Conservation (phyloP, 1,284 basidiomycete genomes). For the Apiotrichum gracile region DNA sequence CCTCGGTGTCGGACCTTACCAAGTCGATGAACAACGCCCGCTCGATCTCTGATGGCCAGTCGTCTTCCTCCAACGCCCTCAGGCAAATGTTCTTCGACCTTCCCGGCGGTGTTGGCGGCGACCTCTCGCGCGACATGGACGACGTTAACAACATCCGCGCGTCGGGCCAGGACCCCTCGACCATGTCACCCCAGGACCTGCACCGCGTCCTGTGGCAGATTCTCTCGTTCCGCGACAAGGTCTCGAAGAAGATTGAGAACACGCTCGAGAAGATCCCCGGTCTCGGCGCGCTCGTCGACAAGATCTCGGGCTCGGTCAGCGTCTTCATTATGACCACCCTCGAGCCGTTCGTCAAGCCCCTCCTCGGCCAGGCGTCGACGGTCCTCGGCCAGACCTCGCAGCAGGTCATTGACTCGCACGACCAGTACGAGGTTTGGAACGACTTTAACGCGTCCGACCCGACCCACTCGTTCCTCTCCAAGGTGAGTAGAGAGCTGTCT, state of each 20-base stretch:
- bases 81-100: conserved; percentile 51
- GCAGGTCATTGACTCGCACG: conserved; percentile 70
- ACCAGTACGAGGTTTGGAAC: conserved; percentile 76
- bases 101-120: conserved; percentile 54
- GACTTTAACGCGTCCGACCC: conserved; percentile 73
- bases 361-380: conserved; percentile 66
- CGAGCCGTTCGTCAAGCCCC: conserved; percentile 64
- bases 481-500: conserved; percentile 51
- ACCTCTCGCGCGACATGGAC: conserved; percentile 68
- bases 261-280: conserved; percentile 66
- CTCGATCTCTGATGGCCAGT: conserved; percentile 46
- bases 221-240: conserved; percentile 73
- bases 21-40: conserved; percentile 65
- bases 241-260: conserved; percentile 73
- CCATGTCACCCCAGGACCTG: conserved; percentile 83
- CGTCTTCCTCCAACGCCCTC: conserved; percentile 49
- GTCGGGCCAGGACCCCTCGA: conserved; percentile 60
- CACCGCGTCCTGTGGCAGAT: conserved; percentile 77
- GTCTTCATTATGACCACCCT: conserved; percentile 77
- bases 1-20: conserved; percentile 82
- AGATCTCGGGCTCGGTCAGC: conserved; percentile 71
- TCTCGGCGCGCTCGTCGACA: conserved; percentile 67
- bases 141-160: conserved; percentile 64
- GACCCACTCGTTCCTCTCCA: conserved; percentile 56
- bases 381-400: conserved; percentile 60